Evolutionary conservation across 2,329 filamentous ascomycete species (phyloP).

Genomic region (Apiospora pterosperma): DNA sequence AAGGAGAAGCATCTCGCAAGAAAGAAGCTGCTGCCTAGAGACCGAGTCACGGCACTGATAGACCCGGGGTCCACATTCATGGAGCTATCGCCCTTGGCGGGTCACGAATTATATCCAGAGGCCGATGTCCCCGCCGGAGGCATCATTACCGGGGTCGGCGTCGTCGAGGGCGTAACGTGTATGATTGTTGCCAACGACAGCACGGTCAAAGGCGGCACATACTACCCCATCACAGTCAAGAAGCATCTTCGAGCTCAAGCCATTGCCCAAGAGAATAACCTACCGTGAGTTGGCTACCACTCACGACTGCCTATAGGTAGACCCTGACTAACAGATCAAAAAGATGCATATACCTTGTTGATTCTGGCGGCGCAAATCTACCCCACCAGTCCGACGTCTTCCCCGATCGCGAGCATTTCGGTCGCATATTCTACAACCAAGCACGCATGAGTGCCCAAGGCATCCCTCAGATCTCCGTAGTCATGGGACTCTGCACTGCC

Average conservation of each 20-base stretch:
- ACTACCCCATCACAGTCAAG: constrained; percentile 96
- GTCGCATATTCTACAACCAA: constrained; percentile 97
- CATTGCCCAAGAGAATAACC: constrained; percentile 81
- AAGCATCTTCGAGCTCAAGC: constrained; percentile 93
- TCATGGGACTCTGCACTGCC: constrained; percentile 96
- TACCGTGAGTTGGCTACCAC: constrained; percentile 47
- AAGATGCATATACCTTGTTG: constrained; percentile 90
- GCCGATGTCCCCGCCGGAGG: constrained; percentile 87
- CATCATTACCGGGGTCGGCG: constrained; percentile 89
- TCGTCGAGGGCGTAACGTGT: constrained; percentile 85
- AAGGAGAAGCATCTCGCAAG: constrained; percentile 81
- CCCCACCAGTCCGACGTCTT: constrained; percentile 96
- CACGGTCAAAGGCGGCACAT: constrained; percentile 95
- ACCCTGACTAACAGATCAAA: neutral
- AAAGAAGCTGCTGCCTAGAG: constrained; percentile 91
- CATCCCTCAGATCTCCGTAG: constrained; percentile 90
- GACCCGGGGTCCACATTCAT: constrained; percentile 89
- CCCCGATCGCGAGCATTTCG: constrained; percentile 91
- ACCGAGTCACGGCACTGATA: constrained; percentile 81
- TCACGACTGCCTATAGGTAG: neutral
- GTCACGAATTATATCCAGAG: constrained; percentile 78
- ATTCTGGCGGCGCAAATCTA: constrained; percentile 92
- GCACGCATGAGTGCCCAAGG: constrained; percentile 85
- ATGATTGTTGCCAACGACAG: constrained; percentile 95
- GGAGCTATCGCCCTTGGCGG: constrained; percentile 90